These are phyloP conservation scores for Pachysandra terminalis DNA, from an alignment of 164 flowering plant genomes.

Conservation along the genomic window DNA sequence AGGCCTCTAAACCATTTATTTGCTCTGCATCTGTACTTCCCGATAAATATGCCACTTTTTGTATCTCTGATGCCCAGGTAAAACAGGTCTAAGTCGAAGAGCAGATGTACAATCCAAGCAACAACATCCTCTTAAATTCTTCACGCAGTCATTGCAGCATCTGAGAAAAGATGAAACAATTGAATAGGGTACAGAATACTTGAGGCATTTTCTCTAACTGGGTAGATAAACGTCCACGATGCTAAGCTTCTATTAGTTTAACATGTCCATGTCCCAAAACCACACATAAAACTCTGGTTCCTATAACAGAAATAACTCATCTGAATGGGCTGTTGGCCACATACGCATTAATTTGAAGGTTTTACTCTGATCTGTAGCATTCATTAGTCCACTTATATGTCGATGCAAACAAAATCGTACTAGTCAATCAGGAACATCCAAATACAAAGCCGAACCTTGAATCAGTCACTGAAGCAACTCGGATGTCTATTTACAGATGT, in stretches of 20 bases:
- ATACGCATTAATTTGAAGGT: too few relatives aligned
- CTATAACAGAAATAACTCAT: too few relatives aligned
- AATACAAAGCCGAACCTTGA: too few relatives aligned
- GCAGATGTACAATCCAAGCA: constrained; percentile 59
- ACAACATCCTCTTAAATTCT: constrained; percentile 68
- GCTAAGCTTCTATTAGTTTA: background rate
- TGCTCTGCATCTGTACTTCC: constrained; percentile 34
- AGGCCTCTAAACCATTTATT: background rate
- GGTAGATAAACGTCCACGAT: background rate
- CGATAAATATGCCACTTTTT: constrained; percentile 82
- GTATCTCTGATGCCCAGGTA: constrained; percentile 64
- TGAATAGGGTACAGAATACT: background rate
- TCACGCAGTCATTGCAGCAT: constrained; percentile 56
- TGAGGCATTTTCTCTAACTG: background rate
- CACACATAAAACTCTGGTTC: too few relatives aligned
- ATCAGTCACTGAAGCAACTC: too few relatives aligned
- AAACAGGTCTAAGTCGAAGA: constrained; percentile 71
- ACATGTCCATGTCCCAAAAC: background rate
- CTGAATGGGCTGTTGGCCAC: too few relatives aligned
- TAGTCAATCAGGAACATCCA: too few relatives aligned
- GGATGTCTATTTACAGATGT: too few relatives aligned
- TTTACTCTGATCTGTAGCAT: too few relatives aligned
- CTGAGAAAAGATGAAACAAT: constrained; percentile 28
- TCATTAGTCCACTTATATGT: too few relatives aligned
- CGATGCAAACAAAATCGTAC: too few relatives aligned